These are phyloP conservation scores for Dysphania ambrosioides DNA, from an alignment of 148 eudicot genomes.

Conservation along the genomic window DNA sequence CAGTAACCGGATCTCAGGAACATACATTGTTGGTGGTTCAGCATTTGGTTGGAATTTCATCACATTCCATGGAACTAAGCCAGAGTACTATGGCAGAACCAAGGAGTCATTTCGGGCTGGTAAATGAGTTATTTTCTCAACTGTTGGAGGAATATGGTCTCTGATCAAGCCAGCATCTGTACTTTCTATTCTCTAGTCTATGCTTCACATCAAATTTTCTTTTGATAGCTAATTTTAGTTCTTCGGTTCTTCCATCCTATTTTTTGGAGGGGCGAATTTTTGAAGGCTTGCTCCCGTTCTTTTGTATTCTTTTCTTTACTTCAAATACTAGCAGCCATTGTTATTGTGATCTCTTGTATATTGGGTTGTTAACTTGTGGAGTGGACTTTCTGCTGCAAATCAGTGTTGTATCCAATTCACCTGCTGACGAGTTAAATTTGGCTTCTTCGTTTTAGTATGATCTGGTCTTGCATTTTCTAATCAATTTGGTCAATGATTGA, in stretches of 20 bases:
- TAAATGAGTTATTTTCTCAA: conserved; percentile 20
- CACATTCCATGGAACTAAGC: conserved; percentile 47
- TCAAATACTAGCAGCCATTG: not conserved
- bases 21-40: conserved; percentile 83
- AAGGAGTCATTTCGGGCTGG: conserved; percentile 73
- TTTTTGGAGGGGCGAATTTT: conserved; percentile 5
- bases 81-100: conserved; percentile 77
- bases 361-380: not conserved
- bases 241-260: not conserved
- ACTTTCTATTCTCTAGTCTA: not conserved
- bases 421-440: not conserved
- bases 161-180: conserved; percentile 3
- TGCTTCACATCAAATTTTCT: not conserved
- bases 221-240: not conserved
- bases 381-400: not conserved
- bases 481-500: too few relatives aligned
- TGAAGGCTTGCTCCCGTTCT: not conserved
- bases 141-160: conserved; percentile 1
- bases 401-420: not conserved
- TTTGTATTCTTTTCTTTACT: not conserved
- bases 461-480: not conserved
- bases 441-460: not conserved
- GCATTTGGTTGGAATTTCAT: conserved; percentile 95
- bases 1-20: conserved; percentile 36
- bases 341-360: conserved; percentile 17